Evolutionary conservation across 1,284 basidiomycete genomes (phyloP).

Genomic region (Apiotrichum brassicae): DNA sequence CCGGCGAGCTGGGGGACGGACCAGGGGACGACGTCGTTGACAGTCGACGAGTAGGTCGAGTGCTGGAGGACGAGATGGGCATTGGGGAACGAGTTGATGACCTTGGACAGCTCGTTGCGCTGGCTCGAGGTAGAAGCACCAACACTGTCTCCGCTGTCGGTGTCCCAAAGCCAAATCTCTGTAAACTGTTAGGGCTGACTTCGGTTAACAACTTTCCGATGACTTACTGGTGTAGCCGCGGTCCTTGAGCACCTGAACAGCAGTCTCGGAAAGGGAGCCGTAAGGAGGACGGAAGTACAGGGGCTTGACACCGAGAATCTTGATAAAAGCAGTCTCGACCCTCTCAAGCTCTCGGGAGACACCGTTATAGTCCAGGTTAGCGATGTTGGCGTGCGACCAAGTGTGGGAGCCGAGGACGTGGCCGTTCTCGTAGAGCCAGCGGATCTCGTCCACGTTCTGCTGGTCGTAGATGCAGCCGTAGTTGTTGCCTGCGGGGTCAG

Average conservation of each 20-base stretch:
- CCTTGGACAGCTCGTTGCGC: slow-evolving; percentile 24
- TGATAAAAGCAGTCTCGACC: slow-evolving; percentile 52
- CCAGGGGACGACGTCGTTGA: slow-evolving; percentile 33
- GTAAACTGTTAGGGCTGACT: too few relatives aligned
- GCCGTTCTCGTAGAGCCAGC: slow-evolving; percentile 8
- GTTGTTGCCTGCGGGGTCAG: slow-evolving; percentile 21
- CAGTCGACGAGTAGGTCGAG: slow-evolving; percentile 27
- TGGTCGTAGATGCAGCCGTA: slow-evolving; percentile 53
- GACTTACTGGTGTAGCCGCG: slow-evolving; percentile 47
- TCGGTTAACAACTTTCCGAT: too few relatives aligned
- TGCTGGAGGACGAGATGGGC: slow-evolving; percentile 40
- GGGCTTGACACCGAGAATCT: slow-evolving; percentile 52
- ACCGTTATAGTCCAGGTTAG: slow-evolving; percentile 44
- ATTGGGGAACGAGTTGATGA: slow-evolving; percentile 27
- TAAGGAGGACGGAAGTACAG: slow-evolving; percentile 51
- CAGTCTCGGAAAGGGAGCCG: slow-evolving; percentile 53
- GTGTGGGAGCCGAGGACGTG: slow-evolving; percentile 57
- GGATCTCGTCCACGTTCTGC: slow-evolving; percentile 11
- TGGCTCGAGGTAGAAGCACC: slow-evolving; percentile 30
- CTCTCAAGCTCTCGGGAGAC: slow-evolving; percentile 48
- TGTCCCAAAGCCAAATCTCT: slow-evolving; percentile 44
- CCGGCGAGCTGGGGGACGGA: slow-evolving; percentile 25
- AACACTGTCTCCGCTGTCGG: slow-evolving; percentile 36
- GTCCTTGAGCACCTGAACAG: slow-evolving; percentile 48
- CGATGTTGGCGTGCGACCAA: slow-evolving; percentile 54